These are phyloP conservation scores for Glarea lozoyensis DNA, from an alignment of 495 filamentous ascomycete species.

Conservation along the genomic window DNA sequence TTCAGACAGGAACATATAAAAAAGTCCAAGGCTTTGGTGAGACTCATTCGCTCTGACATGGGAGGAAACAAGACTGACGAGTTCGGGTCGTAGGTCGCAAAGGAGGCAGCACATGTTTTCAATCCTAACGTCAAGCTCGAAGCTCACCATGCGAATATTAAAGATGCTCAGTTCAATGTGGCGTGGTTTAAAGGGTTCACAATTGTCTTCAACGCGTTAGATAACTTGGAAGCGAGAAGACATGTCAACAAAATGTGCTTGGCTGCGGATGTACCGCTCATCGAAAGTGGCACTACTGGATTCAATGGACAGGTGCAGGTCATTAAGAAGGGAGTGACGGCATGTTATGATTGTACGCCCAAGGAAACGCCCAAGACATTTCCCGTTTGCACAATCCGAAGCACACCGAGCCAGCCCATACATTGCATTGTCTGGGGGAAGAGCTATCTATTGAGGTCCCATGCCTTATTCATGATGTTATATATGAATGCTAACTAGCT, in stretches of 20 bases:
- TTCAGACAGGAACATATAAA: slow-evolving; percentile 98
- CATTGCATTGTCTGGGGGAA: slow-evolving; percentile 99
- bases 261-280: slow-evolving; percentile 78
- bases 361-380: slow-evolving; percentile 87
- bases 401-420: slow-evolving; percentile 88
- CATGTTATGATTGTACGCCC: slow-evolving; percentile 90
- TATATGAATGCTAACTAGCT: slow-evolving; percentile 1
- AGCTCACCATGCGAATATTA: slow-evolving; percentile 92
- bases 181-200: slow-evolving; percentile 80
- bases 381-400: slow-evolving; percentile 93
- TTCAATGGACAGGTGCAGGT: slow-evolving; percentile 98
- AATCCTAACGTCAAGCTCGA: slow-evolving; percentile 83
- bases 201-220: slow-evolving; percentile 92
- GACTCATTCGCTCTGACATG: slow-evolving; percentile 21
- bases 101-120: slow-evolving; percentile 84
- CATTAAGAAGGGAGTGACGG: slow-evolving; percentile 87
- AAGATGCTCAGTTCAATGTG: slow-evolving; percentile 82
- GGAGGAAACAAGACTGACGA: slow-evolving; percentile 19
- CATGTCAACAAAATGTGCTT: slow-evolving; percentile 98
- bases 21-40: slow-evolving; percentile 88
- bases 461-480: background rate
- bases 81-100: slow-evolving; percentile 65
- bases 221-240: slow-evolving; percentile 88
- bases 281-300: slow-evolving; percentile 95
- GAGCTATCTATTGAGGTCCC: slow-evolving; percentile 80